Conservation (phyloP, 257 asterid genomes). For the Przewalskia tangutica region DNA sequence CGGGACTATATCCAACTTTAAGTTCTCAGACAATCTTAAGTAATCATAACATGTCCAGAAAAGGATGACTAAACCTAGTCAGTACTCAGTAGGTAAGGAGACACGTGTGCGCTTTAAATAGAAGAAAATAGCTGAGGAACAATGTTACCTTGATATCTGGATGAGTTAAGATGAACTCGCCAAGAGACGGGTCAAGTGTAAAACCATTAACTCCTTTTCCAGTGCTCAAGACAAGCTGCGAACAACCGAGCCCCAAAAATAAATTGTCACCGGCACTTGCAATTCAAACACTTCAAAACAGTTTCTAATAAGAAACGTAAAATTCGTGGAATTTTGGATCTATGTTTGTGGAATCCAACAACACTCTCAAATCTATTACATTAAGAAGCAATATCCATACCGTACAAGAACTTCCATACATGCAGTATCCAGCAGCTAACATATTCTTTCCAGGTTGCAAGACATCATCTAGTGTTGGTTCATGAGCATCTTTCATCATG, state of each 20-base stretch:
- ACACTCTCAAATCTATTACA: not conserved
- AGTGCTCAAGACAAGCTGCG: constrained; percentile 74
- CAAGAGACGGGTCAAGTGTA: constrained; percentile 97
- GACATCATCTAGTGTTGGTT: too few relatives aligned
- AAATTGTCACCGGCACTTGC: not conserved
- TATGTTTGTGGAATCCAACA: not conserved
- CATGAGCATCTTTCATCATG: constrained; percentile 22
- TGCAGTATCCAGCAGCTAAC: constrained; percentile 97
- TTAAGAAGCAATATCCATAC: constrained; percentile 21
- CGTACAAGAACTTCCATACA: constrained; percentile 98
- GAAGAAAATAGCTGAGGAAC: not conserved
- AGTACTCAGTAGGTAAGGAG: not conserved
- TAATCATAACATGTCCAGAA: not conserved
- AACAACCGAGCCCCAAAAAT: not conserved
- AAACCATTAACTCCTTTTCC: constrained; percentile 91
- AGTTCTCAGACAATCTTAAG: not conserved
- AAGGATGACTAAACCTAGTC: not conserved
- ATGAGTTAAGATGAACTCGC: constrained; percentile 94
- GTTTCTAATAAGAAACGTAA: not conserved
- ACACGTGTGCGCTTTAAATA: not conserved
- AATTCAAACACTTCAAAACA: not conserved
- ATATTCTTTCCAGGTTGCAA: constrained; percentile 81
- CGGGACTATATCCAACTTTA: not conserved
- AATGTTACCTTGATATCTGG: constrained; percentile 70
- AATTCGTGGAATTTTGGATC: not conserved